These are phyloP conservation scores for Debaryomyces fabryi DNA, from an alignment of 1,139 yeast genomes.

Conservation along the genomic window DNA sequence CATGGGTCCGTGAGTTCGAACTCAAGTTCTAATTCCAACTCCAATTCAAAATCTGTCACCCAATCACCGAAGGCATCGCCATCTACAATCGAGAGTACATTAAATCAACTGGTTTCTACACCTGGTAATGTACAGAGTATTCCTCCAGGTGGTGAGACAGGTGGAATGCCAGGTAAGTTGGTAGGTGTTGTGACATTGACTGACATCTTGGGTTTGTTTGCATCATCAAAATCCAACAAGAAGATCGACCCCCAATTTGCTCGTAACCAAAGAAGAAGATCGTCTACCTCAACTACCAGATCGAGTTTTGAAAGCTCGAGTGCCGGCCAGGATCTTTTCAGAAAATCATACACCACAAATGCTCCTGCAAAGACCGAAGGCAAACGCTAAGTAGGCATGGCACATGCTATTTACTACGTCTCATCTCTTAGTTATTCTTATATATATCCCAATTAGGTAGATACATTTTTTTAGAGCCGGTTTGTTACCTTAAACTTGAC, in stretches of 20 bases:
- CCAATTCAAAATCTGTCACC: slow-evolving; percentile 7
- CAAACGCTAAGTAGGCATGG: background rate
- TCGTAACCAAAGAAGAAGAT: slow-evolving; percentile 82
- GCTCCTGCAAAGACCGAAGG: slow-evolving; percentile 11
- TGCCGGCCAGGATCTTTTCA: slow-evolving; percentile 14
- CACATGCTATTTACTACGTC: background rate
- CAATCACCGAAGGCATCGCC: slow-evolving; percentile 17
- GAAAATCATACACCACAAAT: slow-evolving; percentile 16
- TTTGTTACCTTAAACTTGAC: background rate
- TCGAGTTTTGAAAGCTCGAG: slow-evolving; percentile 35
- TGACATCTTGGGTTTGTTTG: slow-evolving; percentile 81
- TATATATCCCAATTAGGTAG: slow-evolving; percentile 1
- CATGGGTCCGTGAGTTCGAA: slow-evolving; percentile 11
- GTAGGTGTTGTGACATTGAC: slow-evolving; percentile 91
- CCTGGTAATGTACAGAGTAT: slow-evolving; percentile 3
- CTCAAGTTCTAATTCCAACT: slow-evolving; percentile 11
- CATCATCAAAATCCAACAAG: slow-evolving; percentile 65
- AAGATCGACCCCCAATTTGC: slow-evolving; percentile 81
- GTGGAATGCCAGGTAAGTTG: slow-evolving; percentile 60
- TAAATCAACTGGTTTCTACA: slow-evolving; percentile 13
- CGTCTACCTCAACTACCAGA: slow-evolving; percentile 52
- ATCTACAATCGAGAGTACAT: slow-evolving; percentile 26
- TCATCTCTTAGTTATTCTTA: slow-evolving; percentile 1
- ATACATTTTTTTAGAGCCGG: background rate
- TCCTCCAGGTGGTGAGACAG: slow-evolving; percentile 8